Conservation (phyloP, 2,329 filamentous ascomycete genomes). For the Nemania sp. region DNA sequence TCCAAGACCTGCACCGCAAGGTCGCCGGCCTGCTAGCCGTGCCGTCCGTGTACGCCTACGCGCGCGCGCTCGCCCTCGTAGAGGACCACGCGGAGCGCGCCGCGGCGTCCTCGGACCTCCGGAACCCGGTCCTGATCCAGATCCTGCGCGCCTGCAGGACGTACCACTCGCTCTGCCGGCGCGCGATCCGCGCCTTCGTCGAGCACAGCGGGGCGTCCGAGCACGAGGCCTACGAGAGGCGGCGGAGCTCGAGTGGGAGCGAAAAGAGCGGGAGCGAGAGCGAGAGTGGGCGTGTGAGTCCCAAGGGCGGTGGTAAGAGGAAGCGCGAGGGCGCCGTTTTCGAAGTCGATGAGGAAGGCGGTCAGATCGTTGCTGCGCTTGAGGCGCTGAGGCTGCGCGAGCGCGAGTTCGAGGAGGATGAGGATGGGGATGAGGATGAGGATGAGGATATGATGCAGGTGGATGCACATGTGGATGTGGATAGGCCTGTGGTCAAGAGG, state of each 20-base stretch:
- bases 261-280: background rate
- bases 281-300: too few species aligned
- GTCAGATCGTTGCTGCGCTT: slow-evolving; percentile 4
- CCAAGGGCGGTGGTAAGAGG: too few species aligned
- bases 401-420: slow-evolving; percentile 5
- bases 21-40: background rate
- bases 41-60: slow-evolving; percentile 5
- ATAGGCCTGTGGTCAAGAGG: too few species aligned
- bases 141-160: background rate
- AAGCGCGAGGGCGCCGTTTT: background rate
- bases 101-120: background rate
- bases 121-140: too few species aligned
- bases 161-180: background rate
- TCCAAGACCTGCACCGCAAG: background rate
- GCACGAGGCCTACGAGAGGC: slow-evolving; percentile 2
- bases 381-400: slow-evolving; percentile 12
- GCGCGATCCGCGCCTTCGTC: background rate
- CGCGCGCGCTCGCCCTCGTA: background rate
- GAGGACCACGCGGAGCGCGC: slow-evolving; percentile 8
- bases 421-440: too few species aligned
- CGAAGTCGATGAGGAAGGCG: slow-evolving; percentile 4
- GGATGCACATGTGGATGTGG: too few species aligned
- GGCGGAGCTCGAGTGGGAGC: background rate
- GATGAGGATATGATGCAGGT: too few species aligned
- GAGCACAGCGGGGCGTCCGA: too few species aligned